Base-by-base conservation (phyloP, 2,329 filamentous ascomycete genomes). In the Trichoderma sp. region DNA sequence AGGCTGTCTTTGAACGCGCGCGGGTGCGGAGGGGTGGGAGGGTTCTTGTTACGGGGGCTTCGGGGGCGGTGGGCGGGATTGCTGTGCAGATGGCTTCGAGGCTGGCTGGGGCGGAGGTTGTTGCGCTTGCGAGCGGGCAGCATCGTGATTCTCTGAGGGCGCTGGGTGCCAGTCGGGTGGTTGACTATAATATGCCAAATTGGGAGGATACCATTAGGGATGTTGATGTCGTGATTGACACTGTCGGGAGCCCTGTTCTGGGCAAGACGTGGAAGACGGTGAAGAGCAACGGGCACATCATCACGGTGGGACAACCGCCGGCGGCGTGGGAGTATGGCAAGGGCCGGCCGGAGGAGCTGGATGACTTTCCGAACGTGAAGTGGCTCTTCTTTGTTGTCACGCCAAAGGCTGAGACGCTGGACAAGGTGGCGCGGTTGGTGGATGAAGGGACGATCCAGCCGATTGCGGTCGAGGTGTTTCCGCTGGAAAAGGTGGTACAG, bases 221-320 rank as follows among this genome's bases (percentile, higher is more conserved):
- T 3, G 68, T 78, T 4, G 74, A 76, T 48, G 67, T 70, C 0
- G 71, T 77, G 2, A 67, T 78, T 15, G 76, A 78, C 57, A 74
- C 74, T 0, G 76, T 72, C 5, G 75, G 75, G 0, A 69, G 71
- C 1, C 67, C 70, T 6, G 63, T 73, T 0, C 54, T 79, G 24
- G 34, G 64, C 1, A 75, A 71, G 51, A 54, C 70, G 0, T 78
- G 76, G 76, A 60, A 67, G 15, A 67, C 68, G 0, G 69, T 79
- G 3, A 75, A 74, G 45, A 57, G 65, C 1, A 64, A 69, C 14
- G 77, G 76, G 0, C 64, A 65, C 0, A 73, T 78, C 10, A 69
- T 79, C 0, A 78, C 78, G 0, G 71, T 79, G 0, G 75, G 69
- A 2, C 77, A 77, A 50, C 75, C 76, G 7, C 69, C 75, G 0